These are phyloP conservation scores for Brettanomyces bruxellensis DNA, from an alignment of 805 yeast species.

Conservation along the genomic window DNA sequence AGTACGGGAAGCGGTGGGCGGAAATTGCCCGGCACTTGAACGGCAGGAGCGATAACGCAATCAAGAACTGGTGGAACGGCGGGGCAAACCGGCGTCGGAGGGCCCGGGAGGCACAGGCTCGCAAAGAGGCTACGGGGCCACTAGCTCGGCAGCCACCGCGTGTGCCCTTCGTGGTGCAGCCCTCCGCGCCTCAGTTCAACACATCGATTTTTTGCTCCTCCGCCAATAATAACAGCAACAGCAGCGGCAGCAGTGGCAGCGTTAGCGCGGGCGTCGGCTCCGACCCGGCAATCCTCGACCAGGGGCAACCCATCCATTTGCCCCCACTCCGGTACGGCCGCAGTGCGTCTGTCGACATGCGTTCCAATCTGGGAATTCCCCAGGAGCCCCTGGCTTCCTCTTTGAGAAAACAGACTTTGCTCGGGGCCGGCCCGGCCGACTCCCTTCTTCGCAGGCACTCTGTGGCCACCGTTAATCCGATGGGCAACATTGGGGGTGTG, in stretches of 20 bases:
- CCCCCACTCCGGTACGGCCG: conserved; percentile 2
- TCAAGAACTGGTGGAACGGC: conserved; percentile 95
- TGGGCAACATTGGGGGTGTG: background rate
- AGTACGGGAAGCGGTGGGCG: conserved; percentile 89
- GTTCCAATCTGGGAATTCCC: conserved; percentile 2
- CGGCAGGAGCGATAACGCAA: conserved; percentile 85
- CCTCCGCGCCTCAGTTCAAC: conserved; percentile 12
- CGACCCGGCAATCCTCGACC: background rate
- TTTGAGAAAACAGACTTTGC: conserved; percentile 18
- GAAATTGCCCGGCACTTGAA: conserved; percentile 82
- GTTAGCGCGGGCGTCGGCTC: background rate
- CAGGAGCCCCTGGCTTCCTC: conserved; percentile 11
- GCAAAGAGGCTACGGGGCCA: conserved; percentile 10
- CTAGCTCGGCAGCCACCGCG: background rate
- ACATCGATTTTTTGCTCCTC: conserved; percentile 6
- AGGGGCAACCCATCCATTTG: background rate
- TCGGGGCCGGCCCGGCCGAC: conserved; percentile 14
- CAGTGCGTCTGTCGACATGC: conserved; percentile 1
- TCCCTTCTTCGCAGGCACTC: conserved; percentile 24
- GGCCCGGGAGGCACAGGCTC: conserved; percentile 18
- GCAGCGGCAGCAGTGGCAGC: background rate
- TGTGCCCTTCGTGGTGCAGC: conserved; percentile 1
- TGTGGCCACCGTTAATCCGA: conserved; percentile 21
- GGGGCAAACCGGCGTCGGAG: conserved; percentile 80
- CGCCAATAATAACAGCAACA: background rate